Percentiles rank a stretch among this genome's conserved stretches.
Evolutionary conservation across 2,329 filamentous ascomycete species (phyloP).

Genomic region (Zymoseptoria pseudotritici): DNA sequence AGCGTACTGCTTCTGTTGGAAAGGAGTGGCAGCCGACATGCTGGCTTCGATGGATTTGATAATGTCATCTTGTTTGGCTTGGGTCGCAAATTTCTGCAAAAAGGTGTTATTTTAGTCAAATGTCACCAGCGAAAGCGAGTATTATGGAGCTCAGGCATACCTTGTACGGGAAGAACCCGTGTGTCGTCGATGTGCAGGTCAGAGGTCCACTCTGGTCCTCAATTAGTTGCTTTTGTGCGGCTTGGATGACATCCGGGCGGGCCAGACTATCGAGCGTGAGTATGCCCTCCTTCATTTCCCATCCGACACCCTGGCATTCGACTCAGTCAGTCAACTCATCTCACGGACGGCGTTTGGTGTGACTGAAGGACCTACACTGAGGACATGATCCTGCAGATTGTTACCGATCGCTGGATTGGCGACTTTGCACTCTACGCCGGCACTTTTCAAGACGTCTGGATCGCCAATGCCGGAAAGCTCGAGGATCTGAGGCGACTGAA

Average conservation of each 20-base stretch:
- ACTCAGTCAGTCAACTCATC: neutral
- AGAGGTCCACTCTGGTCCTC: constrained; percentile 29
- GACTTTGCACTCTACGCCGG: constrained; percentile 21
- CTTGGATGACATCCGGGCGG: constrained; percentile 27
- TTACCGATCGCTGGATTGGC: neutral
- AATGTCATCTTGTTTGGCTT: constrained; percentile 27
- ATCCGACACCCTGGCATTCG: constrained; percentile 1
- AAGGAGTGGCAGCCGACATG: constrained; percentile 21
- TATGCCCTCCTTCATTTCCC: constrained; percentile 23
- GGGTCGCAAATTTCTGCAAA: constrained; percentile 23
- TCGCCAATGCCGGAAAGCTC: constrained; percentile 55
- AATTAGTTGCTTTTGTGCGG: constrained; percentile 26
- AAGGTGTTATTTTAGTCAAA: neutral
- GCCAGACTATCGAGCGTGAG: constrained; percentile 25
- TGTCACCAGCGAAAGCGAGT: neutral
- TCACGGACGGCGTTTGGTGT: neutral
- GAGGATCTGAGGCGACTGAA: constrained; percentile 50
- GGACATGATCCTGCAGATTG: constrained; percentile 1
- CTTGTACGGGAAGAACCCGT: constrained; percentile 33
- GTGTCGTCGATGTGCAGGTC: constrained; percentile 26
- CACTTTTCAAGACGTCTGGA: constrained; percentile 2
- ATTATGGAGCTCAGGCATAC: constrained; percentile 1
- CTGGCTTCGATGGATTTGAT: constrained; percentile 26
- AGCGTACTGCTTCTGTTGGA: constrained; percentile 31
- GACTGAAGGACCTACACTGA: neutral